phyloP scores from a whole-genome alignment of 345 rosid species.

The Conringia planisiliqua region DNA sequence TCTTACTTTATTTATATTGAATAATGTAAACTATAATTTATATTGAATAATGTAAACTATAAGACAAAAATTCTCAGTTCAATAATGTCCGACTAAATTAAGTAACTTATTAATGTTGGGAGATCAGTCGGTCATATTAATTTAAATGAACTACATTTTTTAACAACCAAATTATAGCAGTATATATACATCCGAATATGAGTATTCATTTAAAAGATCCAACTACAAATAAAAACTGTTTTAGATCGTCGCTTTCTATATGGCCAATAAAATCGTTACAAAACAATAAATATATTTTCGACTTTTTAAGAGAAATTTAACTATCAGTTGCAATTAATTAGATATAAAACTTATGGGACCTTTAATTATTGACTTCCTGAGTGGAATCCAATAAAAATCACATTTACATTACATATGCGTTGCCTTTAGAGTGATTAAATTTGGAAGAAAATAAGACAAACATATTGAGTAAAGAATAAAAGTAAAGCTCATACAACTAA shows the following conservation, averaged over 20 bases:
- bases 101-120: not conserved
- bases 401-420: conserved; percentile 13
- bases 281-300: not conserved
- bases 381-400: conserved; percentile 28
- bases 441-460: conserved; percentile 22
- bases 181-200: not conserved
- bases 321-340: not conserved
- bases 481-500: conserved; percentile 34
- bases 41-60: conserved; percentile 14
- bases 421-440: conserved; percentile 13
- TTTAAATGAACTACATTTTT: not conserved
- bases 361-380: conserved; percentile 10
- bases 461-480: conserved; percentile 25
- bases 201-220: not conserved
- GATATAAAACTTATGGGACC: not conserved
- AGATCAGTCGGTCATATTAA: not conserved
- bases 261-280: not conserved
- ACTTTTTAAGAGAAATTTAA: not conserved
- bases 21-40: no score
- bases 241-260: not conserved
- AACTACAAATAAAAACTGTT: not conserved
- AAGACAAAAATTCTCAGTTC: conserved; percentile 8
- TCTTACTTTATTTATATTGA: conserved; percentile 5
- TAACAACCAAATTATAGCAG: not conserved
- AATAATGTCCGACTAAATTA: conserved; percentile 1